Evolutionary conservation across 345 rosid genomes (phyloP).

Genomic region (Gossypioides kirkii): DNA sequence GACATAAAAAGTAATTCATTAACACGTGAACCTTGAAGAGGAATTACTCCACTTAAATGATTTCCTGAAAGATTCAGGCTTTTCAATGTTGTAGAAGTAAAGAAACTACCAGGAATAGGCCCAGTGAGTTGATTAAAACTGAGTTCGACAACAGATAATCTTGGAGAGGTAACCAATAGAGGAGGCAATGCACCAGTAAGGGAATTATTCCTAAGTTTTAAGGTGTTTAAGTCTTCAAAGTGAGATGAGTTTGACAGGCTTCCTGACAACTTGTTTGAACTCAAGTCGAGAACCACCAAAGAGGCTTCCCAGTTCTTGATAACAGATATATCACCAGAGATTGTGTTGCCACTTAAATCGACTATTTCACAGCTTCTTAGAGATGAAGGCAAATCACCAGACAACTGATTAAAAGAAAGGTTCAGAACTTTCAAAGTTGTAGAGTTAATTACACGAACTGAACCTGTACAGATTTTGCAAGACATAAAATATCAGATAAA

Average conservation of each 20-base stretch:
- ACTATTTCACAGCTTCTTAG: slow-evolving; percentile 36
- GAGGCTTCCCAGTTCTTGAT: slow-evolving; percentile 62
- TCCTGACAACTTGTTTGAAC: slow-evolving; percentile 77
- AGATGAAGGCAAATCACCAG: slow-evolving; percentile 61
- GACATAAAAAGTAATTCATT: slow-evolving; percentile 49
- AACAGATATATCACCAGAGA: slow-evolving; percentile 56
- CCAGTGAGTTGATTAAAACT: slow-evolving; percentile 70
- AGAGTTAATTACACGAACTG: slow-evolving; percentile 51
- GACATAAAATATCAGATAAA: slow-evolving; percentile 13
- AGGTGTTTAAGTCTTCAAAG: slow-evolving; percentile 42
- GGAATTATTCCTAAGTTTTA: slow-evolving; percentile 65
- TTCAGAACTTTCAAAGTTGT: slow-evolving; percentile 58
- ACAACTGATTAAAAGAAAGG: slow-evolving; percentile 67
- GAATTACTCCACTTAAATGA: slow-evolving; percentile 62
- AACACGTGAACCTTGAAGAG: slow-evolving; percentile 48
- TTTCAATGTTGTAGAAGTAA: slow-evolving; percentile 46
- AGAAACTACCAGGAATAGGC: slow-evolving; percentile 53
- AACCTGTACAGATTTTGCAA: slow-evolving; percentile 46
- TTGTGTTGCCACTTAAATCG: slow-evolving; percentile 74
- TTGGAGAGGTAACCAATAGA: slow-evolving; percentile 36
- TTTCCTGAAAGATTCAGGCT: slow-evolving; percentile 81
- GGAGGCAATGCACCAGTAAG: slow-evolving; percentile 61
- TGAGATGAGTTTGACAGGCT: slow-evolving; percentile 55
- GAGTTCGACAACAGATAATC: slow-evolving; percentile 59
- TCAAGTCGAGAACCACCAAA: slow-evolving; percentile 68